A percentile compares a stretch with the other conserved stretches of the same genome.
Evolutionary conservation across 75 land plant species (phyloP).

Genomic region (Selaginella tamariscina): DNA sequence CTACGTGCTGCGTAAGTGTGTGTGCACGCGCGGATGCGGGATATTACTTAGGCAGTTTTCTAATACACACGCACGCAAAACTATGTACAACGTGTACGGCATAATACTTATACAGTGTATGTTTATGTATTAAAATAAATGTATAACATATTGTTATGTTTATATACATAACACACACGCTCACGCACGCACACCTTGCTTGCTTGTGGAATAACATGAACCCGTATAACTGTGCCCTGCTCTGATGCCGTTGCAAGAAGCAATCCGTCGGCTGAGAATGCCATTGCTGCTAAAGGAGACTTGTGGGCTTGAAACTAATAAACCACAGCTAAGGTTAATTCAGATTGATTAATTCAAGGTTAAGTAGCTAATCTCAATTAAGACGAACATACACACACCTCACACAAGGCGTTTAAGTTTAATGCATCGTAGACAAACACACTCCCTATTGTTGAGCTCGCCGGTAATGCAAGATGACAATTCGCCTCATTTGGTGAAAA

Average conservation of each 20-base stretch:
- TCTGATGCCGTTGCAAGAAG: slow-evolving; percentile 78
- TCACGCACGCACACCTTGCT: slow-evolving; percentile 34
- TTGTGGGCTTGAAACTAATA: slow-evolving; percentile 65
- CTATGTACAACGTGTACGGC: no score
- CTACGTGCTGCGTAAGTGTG: no score
- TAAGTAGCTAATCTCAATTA: not conserved
- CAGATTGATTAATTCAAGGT: not conserved
- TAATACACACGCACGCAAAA: no score
- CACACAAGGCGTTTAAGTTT: slow-evolving; percentile 64
- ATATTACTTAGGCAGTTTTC: no score
- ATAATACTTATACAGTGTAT: no score
- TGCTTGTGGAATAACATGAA: slow-evolving; percentile 59
- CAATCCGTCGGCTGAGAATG: slow-evolving; percentile 50
- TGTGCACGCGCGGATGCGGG: no score
- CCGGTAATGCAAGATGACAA: slow-evolving; percentile 68
- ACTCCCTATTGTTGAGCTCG: slow-evolving; percentile 49
- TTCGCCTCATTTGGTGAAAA: slow-evolving; percentile 52
- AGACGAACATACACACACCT: slow-evolving; percentile 29
- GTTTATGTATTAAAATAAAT: no score
- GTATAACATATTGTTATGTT: no score
- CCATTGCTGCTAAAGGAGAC: slow-evolving; percentile 56
- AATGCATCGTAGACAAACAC: slow-evolving; percentile 55
- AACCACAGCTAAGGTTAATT: slow-evolving; percentile 8
- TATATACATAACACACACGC: not conserved
- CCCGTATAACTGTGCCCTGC: slow-evolving; percentile 70